Conservation (phyloP, 805 yeast genomes). For the Teunomyces kruisii region DNA sequence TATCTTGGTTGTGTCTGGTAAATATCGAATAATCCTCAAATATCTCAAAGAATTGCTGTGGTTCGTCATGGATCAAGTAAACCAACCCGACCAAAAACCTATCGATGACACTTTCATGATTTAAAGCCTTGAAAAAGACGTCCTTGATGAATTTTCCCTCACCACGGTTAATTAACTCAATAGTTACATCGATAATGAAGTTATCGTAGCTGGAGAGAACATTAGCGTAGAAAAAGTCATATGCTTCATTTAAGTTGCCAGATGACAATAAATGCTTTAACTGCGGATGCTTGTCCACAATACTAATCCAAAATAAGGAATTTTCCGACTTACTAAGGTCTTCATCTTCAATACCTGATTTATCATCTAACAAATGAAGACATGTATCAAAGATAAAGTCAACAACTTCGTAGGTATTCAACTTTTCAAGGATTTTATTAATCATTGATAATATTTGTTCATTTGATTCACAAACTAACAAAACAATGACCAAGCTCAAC, state of each 20-base stretch:
- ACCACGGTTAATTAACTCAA: slow-evolving; percentile 27
- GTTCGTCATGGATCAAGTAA: slow-evolving; percentile 28
- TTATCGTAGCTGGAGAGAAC: slow-evolving; percentile 21
- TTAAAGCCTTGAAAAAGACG: slow-evolving; percentile 27
- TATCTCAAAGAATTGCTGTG: slow-evolving; percentile 19
- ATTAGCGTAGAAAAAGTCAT: slow-evolving; percentile 22
- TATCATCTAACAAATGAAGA: slow-evolving; percentile 14
- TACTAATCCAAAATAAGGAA: slow-evolving; percentile 32
- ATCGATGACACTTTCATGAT: slow-evolving; percentile 18
- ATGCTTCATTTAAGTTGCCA: slow-evolving; percentile 22
- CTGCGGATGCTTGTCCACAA: slow-evolving; percentile 18
- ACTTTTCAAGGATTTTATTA: slow-evolving; percentile 22
- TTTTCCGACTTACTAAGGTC: slow-evolving; percentile 18
- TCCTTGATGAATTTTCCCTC: slow-evolving; percentile 43
- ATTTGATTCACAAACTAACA: slow-evolving; percentile 34
- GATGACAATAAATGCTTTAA: slow-evolving; percentile 18
- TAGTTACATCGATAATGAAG: slow-evolving; percentile 36
- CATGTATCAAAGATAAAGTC: slow-evolving; percentile 26
- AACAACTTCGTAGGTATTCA: slow-evolving; percentile 25
- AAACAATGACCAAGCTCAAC: slow-evolving; percentile 27
- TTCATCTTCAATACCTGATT: slow-evolving; percentile 13
- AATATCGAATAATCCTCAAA: slow-evolving; percentile 25
- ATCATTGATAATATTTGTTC: slow-evolving; percentile 23
- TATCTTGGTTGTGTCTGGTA: slow-evolving; percentile 5
- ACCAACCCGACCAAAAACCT: slow-evolving; percentile 35